Evolutionary conservation across 352 stramenopile genomes (phyloP).

Genomic region (Phytophthora boehmeriae): DNA sequence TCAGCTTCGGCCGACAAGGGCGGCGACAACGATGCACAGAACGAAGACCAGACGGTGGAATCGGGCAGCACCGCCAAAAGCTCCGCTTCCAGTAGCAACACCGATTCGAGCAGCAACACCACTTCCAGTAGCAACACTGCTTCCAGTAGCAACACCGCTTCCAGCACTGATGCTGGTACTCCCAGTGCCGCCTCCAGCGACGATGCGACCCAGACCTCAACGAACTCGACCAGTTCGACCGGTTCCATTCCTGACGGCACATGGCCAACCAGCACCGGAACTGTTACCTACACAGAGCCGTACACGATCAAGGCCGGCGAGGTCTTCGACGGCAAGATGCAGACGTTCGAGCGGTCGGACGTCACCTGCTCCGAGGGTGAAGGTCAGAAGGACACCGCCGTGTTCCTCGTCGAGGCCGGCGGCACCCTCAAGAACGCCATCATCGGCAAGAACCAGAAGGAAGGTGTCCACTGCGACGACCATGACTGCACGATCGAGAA

Average conservation of each 20-base stretch:
- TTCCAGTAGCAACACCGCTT: not conserved
- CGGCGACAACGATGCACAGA: slow-evolving; percentile 3
- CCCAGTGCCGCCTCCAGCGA: slow-evolving; percentile 3
- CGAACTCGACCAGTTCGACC: slow-evolving; percentile 12
- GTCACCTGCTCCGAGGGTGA: slow-evolving; percentile 29
- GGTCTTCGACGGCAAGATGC: slow-evolving; percentile 26
- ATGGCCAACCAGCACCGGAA: slow-evolving; percentile 13
- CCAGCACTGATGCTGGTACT: not conserved
- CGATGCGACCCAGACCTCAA: not conserved
- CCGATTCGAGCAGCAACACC: not conserved
- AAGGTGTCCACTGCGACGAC: slow-evolving; percentile 29
- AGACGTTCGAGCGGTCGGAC: slow-evolving; percentile 54
- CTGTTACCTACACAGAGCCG: slow-evolving; percentile 18
- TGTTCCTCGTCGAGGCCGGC: slow-evolving; percentile 32
- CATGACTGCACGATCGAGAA: slow-evolving; percentile 38
- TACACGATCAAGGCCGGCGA: slow-evolving; percentile 38
- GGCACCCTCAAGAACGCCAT: slow-evolving; percentile 51
- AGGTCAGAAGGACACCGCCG: slow-evolving; percentile 30
- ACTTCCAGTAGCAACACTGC: not conserved
- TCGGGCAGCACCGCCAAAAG: not conserved
- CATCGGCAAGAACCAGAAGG: slow-evolving; percentile 35
- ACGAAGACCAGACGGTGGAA: slow-evolving; percentile 1
- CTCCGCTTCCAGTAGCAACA: not conserved
- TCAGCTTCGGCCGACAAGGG: slow-evolving; percentile 5
- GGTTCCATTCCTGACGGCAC: slow-evolving; percentile 11